Percentiles rank a stretch among this genome's conserved stretches.
Evolutionary conservation across 140 eudicot genomes (phyloP).

Genomic region (Oenanthe javanica): DNA sequence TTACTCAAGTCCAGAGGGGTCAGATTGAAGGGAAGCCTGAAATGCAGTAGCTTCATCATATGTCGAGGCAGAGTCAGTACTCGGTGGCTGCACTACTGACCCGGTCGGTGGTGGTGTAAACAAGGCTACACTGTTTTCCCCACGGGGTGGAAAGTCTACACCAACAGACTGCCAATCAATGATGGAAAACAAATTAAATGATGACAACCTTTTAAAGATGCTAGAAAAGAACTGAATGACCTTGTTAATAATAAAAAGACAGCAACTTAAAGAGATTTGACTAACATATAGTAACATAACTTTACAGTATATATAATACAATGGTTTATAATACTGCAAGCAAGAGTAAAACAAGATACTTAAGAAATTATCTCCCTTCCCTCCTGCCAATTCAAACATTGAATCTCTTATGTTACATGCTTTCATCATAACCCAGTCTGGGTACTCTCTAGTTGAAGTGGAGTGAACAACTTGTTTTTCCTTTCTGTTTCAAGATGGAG

Average conservation of each 20-base stretch:
- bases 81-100: constrained; percentile 40
- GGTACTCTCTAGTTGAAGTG: neutral
- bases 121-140: constrained; percentile 66
- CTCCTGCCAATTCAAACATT: neutral
- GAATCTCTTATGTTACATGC: neutral
- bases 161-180: constrained; percentile 61
- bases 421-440: no score
- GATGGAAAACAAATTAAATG: neutral
- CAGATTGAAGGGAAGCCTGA: constrained; percentile 79
- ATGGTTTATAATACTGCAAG: neutral
- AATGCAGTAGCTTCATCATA: constrained; percentile 86
- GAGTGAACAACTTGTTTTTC: neutral
- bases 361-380: neutral
- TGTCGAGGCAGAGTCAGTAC: constrained; percentile 26
- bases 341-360: neutral
- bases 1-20: constrained; percentile 74
- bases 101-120: constrained; percentile 80
- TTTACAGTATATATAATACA: neutral
- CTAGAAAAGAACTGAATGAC: neutral
- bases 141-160: constrained; percentile 84
- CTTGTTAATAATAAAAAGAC: neutral
- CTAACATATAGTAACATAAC: neutral
- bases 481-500: neutral
- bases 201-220: neutral
- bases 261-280: neutral